phyloP scores from a whole-genome alignment of 106 monocot genomes.

The Amphibolis antarctica region DNA sequence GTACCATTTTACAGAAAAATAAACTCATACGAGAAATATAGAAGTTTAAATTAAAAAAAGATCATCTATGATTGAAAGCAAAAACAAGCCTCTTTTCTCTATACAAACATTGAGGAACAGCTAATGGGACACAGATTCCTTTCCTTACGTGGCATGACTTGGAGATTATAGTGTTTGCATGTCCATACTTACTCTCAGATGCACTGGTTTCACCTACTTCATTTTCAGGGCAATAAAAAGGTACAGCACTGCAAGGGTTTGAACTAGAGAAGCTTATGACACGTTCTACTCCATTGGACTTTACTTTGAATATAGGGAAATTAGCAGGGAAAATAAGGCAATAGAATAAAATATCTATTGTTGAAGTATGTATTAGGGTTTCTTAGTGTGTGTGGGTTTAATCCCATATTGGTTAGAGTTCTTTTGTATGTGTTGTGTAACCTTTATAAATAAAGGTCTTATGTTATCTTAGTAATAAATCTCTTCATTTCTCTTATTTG shows the following conservation, averaged over 20 bases:
- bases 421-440: too few species aligned
- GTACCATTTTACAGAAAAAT: too few species aligned
- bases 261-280: constrained; percentile 5
- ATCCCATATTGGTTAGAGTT: too few species aligned
- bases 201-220: constrained; percentile 14
- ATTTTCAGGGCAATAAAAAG: constrained; percentile 1
- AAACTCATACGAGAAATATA: too few species aligned
- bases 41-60: too few species aligned
- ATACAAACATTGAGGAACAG: constrained; percentile 10
- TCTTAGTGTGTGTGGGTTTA: too few species aligned
- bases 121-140: constrained; percentile 15
- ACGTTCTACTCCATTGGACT: constrained; percentile 17
- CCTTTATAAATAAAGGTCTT: too few species aligned
- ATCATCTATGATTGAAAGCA: neutral
- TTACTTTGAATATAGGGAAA: constrained; percentile 12
- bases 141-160: constrained; percentile 14
- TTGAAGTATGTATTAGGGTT: too few species aligned
- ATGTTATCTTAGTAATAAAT: too few species aligned
- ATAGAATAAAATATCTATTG: neutral
- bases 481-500: too few species aligned
- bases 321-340: neutral
- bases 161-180: neutral
- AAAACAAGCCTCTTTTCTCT: constrained; percentile 35
- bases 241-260: constrained; percentile 11
- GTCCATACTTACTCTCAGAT: constrained; percentile 18